Percentiles rank a stretch among this genome's conserved stretches.
Conservation (phyloP, 306 rosid genomes). For the Parietaria judaica region DNA sequence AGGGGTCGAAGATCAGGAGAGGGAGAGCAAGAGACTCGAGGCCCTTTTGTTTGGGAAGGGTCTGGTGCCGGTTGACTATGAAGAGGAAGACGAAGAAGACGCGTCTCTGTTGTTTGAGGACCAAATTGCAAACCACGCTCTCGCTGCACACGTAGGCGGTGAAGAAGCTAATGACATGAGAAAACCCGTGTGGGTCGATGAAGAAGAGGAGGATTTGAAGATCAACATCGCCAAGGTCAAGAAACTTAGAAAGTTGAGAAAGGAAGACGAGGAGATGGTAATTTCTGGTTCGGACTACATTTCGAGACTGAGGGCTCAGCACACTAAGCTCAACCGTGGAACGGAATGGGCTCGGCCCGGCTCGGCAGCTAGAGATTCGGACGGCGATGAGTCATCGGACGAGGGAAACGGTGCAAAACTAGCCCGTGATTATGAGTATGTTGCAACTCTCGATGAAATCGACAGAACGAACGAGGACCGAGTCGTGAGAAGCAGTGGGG, state of each 20-base stretch:
- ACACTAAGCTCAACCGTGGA: conserved; percentile 71
- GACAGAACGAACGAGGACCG: conserved; percentile 71
- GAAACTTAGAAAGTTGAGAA: conserved; percentile 80
- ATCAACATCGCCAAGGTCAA: conserved; percentile 57
- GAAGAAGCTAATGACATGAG: conserved; percentile 32
- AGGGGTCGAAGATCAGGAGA: conserved; percentile 36
- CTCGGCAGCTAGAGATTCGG: conserved; percentile 28
- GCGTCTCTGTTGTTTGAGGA: conserved; percentile 52
- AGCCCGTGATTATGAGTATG: conserved; percentile 40
- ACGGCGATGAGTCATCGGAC: conserved; percentile 58
- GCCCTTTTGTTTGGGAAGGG: conserved; percentile 65
- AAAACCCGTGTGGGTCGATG: conserved; percentile 82
- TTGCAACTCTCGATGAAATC: conserved; percentile 41
- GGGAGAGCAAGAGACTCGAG: conserved; percentile 69
- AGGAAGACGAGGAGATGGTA: conserved; percentile 61
- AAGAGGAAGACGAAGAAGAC: conserved; percentile 39
- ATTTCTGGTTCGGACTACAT: conserved; percentile 73
- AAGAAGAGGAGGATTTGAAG: conserved; percentile 57
- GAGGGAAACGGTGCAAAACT: conserved; percentile 46
- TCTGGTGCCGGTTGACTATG: conserved; percentile 59
- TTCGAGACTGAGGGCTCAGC: conserved; percentile 82
- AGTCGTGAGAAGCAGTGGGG: conserved; percentile 54
- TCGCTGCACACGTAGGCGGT: conserved; percentile 36
- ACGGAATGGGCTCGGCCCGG: conserved; percentile 72
- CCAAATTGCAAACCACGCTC: conserved; percentile 43